Conservation (phyloP, 257 asterid species). For the Haberlea rhodopensis region DNA sequence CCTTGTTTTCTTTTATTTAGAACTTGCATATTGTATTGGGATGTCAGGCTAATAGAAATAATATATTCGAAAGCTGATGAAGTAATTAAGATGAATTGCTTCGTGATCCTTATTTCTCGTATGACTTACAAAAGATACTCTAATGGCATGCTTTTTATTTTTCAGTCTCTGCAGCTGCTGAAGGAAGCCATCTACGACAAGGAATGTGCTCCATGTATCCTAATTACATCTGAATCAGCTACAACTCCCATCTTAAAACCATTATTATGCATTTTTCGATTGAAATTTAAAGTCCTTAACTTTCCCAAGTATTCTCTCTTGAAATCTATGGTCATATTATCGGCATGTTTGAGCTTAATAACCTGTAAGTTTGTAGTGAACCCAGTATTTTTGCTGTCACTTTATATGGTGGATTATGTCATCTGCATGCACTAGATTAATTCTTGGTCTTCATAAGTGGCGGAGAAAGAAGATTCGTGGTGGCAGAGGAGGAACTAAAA, state of each 20-base stretch:
- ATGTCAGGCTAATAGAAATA: constrained; percentile 5
- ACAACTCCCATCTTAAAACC: constrained; percentile 18
- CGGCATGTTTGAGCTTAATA: constrained; percentile 97
- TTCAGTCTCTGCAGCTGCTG: constrained; percentile 83
- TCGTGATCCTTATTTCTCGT: constrained; percentile 7
- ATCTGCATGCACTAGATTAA: neutral
- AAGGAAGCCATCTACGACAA: constrained; percentile 75
- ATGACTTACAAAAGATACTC: constrained; percentile 2
- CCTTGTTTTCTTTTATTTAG: neutral
- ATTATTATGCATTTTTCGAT: neutral
- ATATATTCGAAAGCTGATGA: constrained; percentile 1
- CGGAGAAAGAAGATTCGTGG: neutral
- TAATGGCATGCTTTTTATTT: constrained; percentile 31
- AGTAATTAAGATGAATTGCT: neutral
- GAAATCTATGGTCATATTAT: constrained; percentile 87
- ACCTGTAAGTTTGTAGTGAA: constrained; percentile 64
- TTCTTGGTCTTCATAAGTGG: neutral
- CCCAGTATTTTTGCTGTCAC: constrained; percentile 2
- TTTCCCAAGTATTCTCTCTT: constrained; percentile 68
- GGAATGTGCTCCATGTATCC: constrained; percentile 93
- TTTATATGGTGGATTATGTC: constrained; percentile 15
- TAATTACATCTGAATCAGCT: constrained; percentile 28
- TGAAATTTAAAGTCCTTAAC: constrained; percentile 51
- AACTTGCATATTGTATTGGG: neutral
- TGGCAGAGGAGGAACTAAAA: neutral